phyloP scores from a whole-genome alignment of 495 filamentous ascomycete genomes.

The Penicillium egyptiacum region DNA sequence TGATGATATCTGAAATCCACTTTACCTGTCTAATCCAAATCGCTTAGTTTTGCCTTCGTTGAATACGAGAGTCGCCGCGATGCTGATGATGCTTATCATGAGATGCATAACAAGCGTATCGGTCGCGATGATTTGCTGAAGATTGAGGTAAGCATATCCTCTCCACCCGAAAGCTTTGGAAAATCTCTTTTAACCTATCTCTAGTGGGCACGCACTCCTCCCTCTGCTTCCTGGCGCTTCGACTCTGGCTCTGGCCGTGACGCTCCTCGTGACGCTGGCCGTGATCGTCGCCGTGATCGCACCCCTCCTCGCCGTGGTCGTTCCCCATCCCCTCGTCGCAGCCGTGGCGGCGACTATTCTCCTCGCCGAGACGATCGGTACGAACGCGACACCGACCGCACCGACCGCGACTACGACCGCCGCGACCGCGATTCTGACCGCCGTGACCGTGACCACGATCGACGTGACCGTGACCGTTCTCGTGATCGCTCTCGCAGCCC shows the following conservation, averaged over 20 bases:
- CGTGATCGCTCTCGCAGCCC: slow-evolving; percentile 61
- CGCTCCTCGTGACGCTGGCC: slow-evolving; percentile 63
- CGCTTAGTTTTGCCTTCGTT: slow-evolving; percentile 89
- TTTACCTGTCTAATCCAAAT: slow-evolving; percentile 18
- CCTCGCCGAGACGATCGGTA: slow-evolving; percentile 89
- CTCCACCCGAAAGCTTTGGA: not conserved
- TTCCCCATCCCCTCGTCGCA: slow-evolving; percentile 72
- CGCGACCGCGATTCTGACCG: slow-evolving; percentile 67
- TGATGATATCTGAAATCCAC: not conserved
- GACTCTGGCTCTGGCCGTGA: slow-evolving; percentile 78
- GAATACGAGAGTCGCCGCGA: slow-evolving; percentile 99
- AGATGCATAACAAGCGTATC: slow-evolving; percentile 99
- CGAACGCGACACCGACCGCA: slow-evolving; percentile 61
- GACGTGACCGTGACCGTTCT: slow-evolving; percentile 59
- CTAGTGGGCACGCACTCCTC: slow-evolving; percentile 97
- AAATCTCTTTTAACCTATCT: slow-evolving; percentile 13
- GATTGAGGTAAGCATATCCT: slow-evolving; percentile 72
- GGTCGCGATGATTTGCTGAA: slow-evolving; percentile 95
- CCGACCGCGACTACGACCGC: slow-evolving; percentile 73
- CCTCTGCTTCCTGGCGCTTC: slow-evolving; percentile 97
- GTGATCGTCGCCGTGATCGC: slow-evolving; percentile 70
- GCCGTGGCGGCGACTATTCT: slow-evolving; percentile 78
- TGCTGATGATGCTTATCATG: slow-evolving; percentile 98
- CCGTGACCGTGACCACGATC: slow-evolving; percentile 63
- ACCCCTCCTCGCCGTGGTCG: slow-evolving; percentile 78